A percentile compares a stretch with the other conserved stretches of the same genome.
phyloP scores from a whole-genome alignment of 2,329 filamentous ascomycete species.

The Davidsoniella neocaledoniae region DNA sequence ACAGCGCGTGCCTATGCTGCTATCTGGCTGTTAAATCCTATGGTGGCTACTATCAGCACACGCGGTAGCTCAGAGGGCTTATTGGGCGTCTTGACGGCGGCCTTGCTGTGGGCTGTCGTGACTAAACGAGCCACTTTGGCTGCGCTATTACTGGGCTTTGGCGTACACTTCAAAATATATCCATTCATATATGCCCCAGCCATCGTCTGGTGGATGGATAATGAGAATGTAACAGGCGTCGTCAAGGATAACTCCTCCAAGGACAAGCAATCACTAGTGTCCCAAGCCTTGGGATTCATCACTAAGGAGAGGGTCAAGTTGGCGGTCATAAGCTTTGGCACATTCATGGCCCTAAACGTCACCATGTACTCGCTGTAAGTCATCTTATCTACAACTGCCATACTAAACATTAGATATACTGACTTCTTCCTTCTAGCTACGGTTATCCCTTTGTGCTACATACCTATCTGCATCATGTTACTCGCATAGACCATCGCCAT shows the following conservation, averaged over 20 bases:
- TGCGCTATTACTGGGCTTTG: constrained; percentile 60
- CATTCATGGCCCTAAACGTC: constrained; percentile 58
- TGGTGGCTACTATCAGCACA: constrained; percentile 95
- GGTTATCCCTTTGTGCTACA: constrained; percentile 69
- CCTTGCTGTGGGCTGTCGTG: constrained; percentile 67
- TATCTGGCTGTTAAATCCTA: constrained; percentile 91
- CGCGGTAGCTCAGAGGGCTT: constrained; percentile 86
- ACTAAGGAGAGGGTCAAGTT: constrained; percentile 40
- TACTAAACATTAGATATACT: neutral
- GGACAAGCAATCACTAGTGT: constrained; percentile 13
- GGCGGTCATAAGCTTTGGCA: constrained; percentile 46
- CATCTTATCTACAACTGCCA: neutral
- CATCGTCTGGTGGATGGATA: constrained; percentile 66
- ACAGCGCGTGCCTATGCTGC: constrained; percentile 59
- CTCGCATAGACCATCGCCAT: constrained; percentile 86
- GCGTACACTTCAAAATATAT: constrained; percentile 97
- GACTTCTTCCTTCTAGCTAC: constrained; percentile 36
- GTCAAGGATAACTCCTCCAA: neutral
- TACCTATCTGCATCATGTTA: constrained; percentile 85
- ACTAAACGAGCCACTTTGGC: constrained; percentile 45
- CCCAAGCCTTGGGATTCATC: constrained; percentile 24
- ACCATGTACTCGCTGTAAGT: constrained; percentile 62
- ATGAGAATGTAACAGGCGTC: constrained; percentile 24
- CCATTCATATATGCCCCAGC: constrained; percentile 86
- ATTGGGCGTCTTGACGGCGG: constrained; percentile 68